A percentile compares a stretch with the other conserved stretches of the same genome.
phyloP scores from a whole-genome alignment of 768 basidiomycete species.

The Tulasnella calospora region DNA sequence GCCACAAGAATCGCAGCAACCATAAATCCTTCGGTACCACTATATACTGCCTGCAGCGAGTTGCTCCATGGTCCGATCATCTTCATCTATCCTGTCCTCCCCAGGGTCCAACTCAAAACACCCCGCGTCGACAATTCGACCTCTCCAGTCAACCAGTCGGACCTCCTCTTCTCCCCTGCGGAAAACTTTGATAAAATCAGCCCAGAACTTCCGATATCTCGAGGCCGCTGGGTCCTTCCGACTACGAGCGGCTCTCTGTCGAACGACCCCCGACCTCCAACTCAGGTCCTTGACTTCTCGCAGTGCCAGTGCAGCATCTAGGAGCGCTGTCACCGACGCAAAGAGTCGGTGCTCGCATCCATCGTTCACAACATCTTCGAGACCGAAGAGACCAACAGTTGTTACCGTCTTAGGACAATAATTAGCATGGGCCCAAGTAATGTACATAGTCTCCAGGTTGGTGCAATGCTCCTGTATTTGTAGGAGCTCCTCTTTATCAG shows the following conservation, averaged over 20 bases:
- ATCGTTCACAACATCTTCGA: background rate
- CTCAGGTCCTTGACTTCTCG: background rate
- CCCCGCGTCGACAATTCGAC: background rate
- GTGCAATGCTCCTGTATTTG: no score
- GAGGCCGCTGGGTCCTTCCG: background rate
- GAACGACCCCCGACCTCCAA: background rate
- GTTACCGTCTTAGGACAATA: no score
- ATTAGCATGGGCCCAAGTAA: no score
- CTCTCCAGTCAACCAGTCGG: background rate
- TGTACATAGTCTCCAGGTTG: no score
- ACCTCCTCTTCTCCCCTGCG: background rate
- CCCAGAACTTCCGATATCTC: background rate
- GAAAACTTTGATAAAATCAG: background rate
- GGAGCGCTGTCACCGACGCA: background rate
- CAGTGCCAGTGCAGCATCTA: background rate
- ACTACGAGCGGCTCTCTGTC: background rate
- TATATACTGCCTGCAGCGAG: background rate
- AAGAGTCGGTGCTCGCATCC: background rate
- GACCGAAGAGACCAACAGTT: background rate
- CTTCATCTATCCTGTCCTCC: background rate
- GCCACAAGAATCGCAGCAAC: no score
- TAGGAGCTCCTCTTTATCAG: no score
- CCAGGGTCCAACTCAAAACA: background rate
- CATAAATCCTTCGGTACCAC: background rate
- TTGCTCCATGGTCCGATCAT: background rate